phyloP scores from a whole-genome alignment of 169 alveolate species.

The Toxoplasma gondii region DNA sequence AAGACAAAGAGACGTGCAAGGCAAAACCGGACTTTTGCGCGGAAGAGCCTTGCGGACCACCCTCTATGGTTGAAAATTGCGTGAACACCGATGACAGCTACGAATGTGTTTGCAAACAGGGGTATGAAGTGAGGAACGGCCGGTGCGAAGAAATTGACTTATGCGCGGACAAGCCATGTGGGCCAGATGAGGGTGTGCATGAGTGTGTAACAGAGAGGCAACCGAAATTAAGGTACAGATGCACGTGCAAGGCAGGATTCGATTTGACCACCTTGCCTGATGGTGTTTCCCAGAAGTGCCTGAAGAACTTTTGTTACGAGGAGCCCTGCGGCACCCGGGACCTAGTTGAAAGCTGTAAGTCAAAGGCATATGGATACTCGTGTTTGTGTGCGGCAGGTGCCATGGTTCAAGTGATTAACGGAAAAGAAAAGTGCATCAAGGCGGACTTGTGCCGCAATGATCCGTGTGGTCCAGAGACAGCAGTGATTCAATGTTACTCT shows the following conservation, averaged over 20 bases:
- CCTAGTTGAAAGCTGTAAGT: background rate
- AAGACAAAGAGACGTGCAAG: background rate
- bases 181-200: constrained; percentile 43
- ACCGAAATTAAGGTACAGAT: background rate
- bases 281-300: background rate
- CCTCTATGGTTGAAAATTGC: background rate
- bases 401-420: background rate
- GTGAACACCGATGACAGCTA: constrained; percentile 1
- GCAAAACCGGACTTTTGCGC: background rate
- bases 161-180: constrained; percentile 40
- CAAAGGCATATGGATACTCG: background rate
- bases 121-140: background rate
- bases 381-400: constrained; percentile 18
- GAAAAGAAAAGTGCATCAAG: background rate
- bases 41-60: constrained; percentile 29
- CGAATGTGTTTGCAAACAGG: constrained; percentile 21
- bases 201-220: constrained; percentile 2
- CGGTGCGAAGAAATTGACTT: constrained; percentile 35
- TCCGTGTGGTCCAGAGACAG: constrained; percentile 7
- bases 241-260: constrained; percentile 20
- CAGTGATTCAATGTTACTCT: constrained; percentile 8
- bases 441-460: background rate
- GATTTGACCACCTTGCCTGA: background rate
- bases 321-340: constrained; percentile 2
- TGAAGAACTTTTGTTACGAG: constrained; percentile 18